These are phyloP conservation scores for Citrus sp. DNA, from an alignment of 345 rosid species.

Conservation along the genomic window DNA sequence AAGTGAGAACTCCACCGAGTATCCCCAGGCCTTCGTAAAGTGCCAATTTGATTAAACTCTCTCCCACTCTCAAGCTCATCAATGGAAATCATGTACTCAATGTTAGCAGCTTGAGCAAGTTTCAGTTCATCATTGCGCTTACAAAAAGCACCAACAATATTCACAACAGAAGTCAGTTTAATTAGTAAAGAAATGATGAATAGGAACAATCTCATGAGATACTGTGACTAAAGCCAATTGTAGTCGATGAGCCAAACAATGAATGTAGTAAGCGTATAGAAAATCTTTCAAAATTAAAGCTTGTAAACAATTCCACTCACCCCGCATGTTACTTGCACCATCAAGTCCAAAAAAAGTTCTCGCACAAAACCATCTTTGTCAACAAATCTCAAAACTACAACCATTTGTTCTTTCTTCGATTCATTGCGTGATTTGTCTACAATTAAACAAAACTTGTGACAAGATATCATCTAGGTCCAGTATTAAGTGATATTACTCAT, in stretches of 20 bases:
- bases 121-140: background rate
- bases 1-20: no score
- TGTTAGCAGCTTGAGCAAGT: background rate
- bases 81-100: background rate
- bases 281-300: background rate
- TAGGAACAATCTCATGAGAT: background rate
- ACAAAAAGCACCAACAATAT: background rate
- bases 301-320: background rate
- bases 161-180: background rate
- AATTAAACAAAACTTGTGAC: no score
- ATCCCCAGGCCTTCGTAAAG: no score
- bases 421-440: no score
- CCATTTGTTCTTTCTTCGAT: no score
- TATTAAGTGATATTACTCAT: background rate
- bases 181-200: background rate
- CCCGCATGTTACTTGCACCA: slow-evolving; percentile 6
- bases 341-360: background rate
- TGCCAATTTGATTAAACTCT: no score
- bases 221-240: slow-evolving; percentile 2
- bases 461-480: no score
- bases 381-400: no score
- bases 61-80: no score
- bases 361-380: no score
- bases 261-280: background rate
- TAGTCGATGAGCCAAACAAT: slow-evolving; percentile 1